Percentiles rank a stretch among this genome's conserved stretches.
phyloP scores from a whole-genome alignment of 169 alveolate species.

The Plasmodium chabaudi region DNA sequence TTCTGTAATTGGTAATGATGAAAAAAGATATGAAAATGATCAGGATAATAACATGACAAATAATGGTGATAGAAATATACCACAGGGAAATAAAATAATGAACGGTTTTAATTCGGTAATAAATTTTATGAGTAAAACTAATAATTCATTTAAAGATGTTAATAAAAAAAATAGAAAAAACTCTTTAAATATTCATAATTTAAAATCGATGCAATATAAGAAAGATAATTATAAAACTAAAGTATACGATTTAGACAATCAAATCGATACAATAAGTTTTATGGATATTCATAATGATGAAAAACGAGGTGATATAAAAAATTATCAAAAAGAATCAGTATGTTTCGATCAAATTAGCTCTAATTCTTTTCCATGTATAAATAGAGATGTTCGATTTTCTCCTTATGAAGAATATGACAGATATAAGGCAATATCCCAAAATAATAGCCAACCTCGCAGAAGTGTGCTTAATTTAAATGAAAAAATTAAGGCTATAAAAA shows the following conservation, averaged over 20 bases:
- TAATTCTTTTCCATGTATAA: not conserved
- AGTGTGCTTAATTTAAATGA: too few species aligned
- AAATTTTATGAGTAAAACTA: conserved; percentile 19
- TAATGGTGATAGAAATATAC: not conserved
- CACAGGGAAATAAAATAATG: not conserved
- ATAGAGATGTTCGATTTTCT: not conserved
- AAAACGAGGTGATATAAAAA: conserved; percentile 15
- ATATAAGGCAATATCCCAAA: too few species aligned
- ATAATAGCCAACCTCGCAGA: too few species aligned
- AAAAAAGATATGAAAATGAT: not conserved
- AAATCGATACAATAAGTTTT: not conserved
- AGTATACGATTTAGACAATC: conserved; percentile 13
- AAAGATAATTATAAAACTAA: not conserved
- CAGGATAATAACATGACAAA: not conserved
- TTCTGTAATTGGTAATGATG: not conserved
- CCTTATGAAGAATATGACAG: not conserved
- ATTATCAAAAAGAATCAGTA: not conserved
- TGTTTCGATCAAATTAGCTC: not conserved
- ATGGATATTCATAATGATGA: conserved; percentile 7
- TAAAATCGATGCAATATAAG: conserved; percentile 2
- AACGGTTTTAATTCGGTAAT: conserved; percentile 10
- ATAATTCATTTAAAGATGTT: not conserved
- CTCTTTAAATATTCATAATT: conserved; percentile 32
- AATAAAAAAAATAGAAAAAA: conserved; percentile 6
- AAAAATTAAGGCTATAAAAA: too few species aligned